Evolutionary conservation across 805 yeast species (phyloP).

Genomic region (Dipodascus albidus): DNA sequence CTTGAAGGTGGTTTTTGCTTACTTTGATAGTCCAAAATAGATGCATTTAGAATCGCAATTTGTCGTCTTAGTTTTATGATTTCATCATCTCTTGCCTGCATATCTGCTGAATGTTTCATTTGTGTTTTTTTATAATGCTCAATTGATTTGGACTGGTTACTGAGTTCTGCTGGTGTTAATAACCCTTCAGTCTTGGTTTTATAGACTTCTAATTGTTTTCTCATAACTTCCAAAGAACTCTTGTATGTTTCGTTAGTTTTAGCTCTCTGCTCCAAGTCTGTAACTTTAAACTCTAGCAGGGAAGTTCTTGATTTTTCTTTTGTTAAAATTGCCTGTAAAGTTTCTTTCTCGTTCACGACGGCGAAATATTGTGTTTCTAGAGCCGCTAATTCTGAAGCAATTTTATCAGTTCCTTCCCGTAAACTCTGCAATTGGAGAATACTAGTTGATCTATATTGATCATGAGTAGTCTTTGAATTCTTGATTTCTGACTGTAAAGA

Average conservation of each 20-base stretch:
- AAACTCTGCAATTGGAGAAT: slow-evolving; percentile 23
- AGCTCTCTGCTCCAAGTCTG: slow-evolving; percentile 15
- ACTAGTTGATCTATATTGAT: slow-evolving; percentile 24
- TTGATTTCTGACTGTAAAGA: slow-evolving; percentile 23
- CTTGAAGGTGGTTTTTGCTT: not conserved
- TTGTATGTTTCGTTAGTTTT: slow-evolving; percentile 4
- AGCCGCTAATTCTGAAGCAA: slow-evolving; percentile 1
- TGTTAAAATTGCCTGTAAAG: slow-evolving; percentile 17
- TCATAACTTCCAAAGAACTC: slow-evolving; percentile 6
- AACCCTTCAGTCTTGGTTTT: not conserved
- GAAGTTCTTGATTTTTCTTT: not conserved
- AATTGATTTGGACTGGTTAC: not conserved
- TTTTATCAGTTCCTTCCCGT: slow-evolving; percentile 21
- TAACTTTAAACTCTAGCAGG: slow-evolving; percentile 8
- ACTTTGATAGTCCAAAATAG: not conserved
- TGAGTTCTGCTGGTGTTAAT: not conserved
- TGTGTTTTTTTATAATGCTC: not conserved
- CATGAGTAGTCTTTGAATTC: slow-evolving; percentile 24
- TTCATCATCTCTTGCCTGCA: not conserved
- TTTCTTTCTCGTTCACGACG: slow-evolving; percentile 22
- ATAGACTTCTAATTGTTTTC: slow-evolving; percentile 7
- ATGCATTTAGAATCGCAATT: not conserved
- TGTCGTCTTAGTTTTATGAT: not conserved
- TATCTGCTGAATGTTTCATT: not conserved
- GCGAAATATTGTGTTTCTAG: slow-evolving; percentile 18